Conservation (phyloP, 2,329 filamentous ascomycete genomes). For the Aspergillus eucalypticola region DNA sequence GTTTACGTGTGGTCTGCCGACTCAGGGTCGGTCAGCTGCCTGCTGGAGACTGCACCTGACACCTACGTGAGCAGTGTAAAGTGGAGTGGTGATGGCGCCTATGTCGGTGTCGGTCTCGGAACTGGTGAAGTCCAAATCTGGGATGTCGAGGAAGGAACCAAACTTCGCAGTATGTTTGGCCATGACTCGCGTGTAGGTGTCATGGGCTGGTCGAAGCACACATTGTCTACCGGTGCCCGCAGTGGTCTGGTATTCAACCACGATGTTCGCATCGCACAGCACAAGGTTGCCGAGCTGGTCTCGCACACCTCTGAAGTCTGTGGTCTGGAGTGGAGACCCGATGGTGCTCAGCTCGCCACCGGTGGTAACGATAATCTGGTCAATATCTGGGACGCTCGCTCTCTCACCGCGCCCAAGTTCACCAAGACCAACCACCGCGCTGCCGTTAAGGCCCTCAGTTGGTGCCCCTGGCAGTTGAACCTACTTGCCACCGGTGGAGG, state of each 20-base stretch:
- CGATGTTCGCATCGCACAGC: slow-evolving; percentile 93
- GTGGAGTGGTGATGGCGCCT: slow-evolving; percentile 96
- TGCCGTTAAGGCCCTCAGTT: slow-evolving; percentile 94
- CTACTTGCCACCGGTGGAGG: slow-evolving; percentile 94
- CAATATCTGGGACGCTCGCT: slow-evolving; percentile 97
- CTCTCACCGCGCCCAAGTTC: slow-evolving; percentile 91
- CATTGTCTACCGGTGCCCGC: slow-evolving; percentile 90
- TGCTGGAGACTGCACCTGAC: slow-evolving; percentile 83
- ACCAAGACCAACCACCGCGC: slow-evolving; percentile 99
- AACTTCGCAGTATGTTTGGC: slow-evolving; percentile 97
- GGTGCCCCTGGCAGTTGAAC: slow-evolving; percentile 99
- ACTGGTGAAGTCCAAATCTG: slow-evolving; percentile 98
- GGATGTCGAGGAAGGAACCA: slow-evolving; percentile 92
- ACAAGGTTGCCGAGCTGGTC: slow-evolving; percentile 96
- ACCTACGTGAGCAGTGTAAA: slow-evolving; percentile 98
- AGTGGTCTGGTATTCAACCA: slow-evolving; percentile 97
- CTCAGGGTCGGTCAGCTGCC: slow-evolving; percentile 81
- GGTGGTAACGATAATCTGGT: slow-evolving; percentile 99
- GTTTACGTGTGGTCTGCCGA: slow-evolving; percentile 99
- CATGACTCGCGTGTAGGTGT: slow-evolving; percentile 96
- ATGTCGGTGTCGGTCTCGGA: slow-evolving; percentile 91
- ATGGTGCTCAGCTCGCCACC: slow-evolving; percentile 94
- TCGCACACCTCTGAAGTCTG: slow-evolving; percentile 98
- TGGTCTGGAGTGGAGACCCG: slow-evolving; percentile 94
- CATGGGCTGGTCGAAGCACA: slow-evolving; percentile 99